These are phyloP conservation scores for Calonectria pteridis DNA, from an alignment of 2,329 filamentous ascomycete species.

Conservation along the genomic window DNA sequence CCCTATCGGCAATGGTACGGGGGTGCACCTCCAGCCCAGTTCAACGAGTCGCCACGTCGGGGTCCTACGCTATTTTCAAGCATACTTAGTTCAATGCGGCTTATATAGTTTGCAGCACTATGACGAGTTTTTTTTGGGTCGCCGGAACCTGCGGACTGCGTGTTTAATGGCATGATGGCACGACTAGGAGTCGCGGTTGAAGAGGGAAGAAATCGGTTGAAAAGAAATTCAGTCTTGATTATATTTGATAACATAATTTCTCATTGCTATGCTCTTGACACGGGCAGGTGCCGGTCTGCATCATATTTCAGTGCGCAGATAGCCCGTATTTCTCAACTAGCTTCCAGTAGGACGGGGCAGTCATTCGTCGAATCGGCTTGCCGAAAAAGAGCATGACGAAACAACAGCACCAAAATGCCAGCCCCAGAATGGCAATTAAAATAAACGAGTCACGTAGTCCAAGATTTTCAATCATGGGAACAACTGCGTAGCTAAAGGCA, in stretches of 20 bases:
- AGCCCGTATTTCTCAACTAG: slow-evolving; percentile 32
- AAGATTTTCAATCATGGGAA: slow-evolving; percentile 39
- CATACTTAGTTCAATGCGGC: not conserved
- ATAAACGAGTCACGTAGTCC: slow-evolving; percentile 38
- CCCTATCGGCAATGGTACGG: not conserved
- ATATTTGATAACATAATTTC: not conserved
- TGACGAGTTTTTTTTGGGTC: not conserved
- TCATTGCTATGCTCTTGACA: not conserved
- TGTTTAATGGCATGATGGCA: not conserved
- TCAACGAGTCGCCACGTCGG: not conserved
- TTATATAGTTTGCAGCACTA: not conserved
- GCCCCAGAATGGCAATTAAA: slow-evolving; percentile 33
- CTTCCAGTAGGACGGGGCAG: slow-evolving; percentile 35
- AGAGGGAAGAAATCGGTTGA: not conserved
- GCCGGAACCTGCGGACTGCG: not conserved
- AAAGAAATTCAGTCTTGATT: not conserved
- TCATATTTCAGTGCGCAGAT: slow-evolving; percentile 14
- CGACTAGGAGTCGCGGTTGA: not conserved
- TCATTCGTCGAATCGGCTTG: slow-evolving; percentile 31
- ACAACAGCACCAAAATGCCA: slow-evolving; percentile 29
- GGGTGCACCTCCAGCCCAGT: not conserved
- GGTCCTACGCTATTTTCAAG: not conserved
- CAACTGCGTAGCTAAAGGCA: slow-evolving; percentile 41
- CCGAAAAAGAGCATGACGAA: slow-evolving; percentile 33
- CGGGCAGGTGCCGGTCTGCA: not conserved